phyloP scores from a whole-genome alignment of 1,139 yeast genomes.

The Yamadazyma diddensiae region DNA sequence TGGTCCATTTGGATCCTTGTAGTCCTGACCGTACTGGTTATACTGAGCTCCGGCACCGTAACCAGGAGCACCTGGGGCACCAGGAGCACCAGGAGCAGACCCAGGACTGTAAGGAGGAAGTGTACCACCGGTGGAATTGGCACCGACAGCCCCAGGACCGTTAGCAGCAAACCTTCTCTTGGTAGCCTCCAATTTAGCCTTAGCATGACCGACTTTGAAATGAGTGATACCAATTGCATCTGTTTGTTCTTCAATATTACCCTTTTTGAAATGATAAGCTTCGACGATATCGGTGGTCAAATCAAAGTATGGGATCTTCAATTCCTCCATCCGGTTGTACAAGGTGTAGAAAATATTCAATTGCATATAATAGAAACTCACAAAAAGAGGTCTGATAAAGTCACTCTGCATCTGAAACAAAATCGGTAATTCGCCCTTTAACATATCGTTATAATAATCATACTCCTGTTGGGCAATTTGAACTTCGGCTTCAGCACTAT shows the following conservation, averaged over 20 bases:
- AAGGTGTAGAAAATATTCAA: slow-evolving; percentile 91
- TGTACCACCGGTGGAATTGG: slow-evolving; percentile 10
- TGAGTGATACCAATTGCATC: slow-evolving; percentile 86
- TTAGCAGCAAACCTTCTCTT: slow-evolving; percentile 66
- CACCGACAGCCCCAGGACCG: slow-evolving; percentile 23
- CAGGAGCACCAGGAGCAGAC: slow-evolving; percentile 17
- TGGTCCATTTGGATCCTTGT: slow-evolving; percentile 17
- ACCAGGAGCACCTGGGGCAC: slow-evolving; percentile 3
- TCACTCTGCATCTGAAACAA: slow-evolving; percentile 86
- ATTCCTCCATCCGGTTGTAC: slow-evolving; percentile 87
- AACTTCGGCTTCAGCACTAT: slow-evolving; percentile 83
- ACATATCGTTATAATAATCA: slow-evolving; percentile 92
- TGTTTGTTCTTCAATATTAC: slow-evolving; percentile 83
- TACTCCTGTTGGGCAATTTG: slow-evolving; percentile 93
- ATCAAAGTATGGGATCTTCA: slow-evolving; percentile 96
- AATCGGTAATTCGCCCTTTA: slow-evolving; percentile 84
- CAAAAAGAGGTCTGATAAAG: slow-evolving; percentile 89
- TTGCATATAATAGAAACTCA: slow-evolving; percentile 95
- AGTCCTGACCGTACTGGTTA: slow-evolving; percentile 12
- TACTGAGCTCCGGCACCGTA: neutral
- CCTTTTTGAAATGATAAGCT: slow-evolving; percentile 77
- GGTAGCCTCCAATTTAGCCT: slow-evolving; percentile 76
- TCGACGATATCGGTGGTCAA: slow-evolving; percentile 77
- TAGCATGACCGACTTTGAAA: slow-evolving; percentile 86
- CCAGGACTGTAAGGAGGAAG: slow-evolving; percentile 2